Base-by-base conservation (phyloP, 257 asterid species). In the Ballota nigra region DNA sequence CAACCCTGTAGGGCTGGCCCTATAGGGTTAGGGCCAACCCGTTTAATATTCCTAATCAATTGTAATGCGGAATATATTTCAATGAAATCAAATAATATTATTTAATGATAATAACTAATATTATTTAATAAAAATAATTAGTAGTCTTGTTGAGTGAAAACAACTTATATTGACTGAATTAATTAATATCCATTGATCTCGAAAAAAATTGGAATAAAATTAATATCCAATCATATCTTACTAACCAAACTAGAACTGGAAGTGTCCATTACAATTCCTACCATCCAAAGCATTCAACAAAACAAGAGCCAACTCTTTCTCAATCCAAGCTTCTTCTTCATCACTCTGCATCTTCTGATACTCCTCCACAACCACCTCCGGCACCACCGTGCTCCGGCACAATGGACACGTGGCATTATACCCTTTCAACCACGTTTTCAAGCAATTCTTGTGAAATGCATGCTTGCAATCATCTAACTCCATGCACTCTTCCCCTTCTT, bases 321-420 rank as follows among this genome's bases (percentile, higher is more conserved):
- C 85, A 63, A 77, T 52, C 62, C 47, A 52, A 19, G 36, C 66
- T 43, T 53, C 75, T 2, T 70, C 74, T 33, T 20, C 58, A 36
- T 6, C 36, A 53, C 29, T 22, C 76, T 36, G 71, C 78, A 74
- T 55, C 59, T 66, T 55, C 24, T 19, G 76, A 51, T 81, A 75
- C 76, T 81, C 84, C 24, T 53, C 76, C 10, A 53, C 78, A 9
- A 63, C 55, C 78, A 18, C 78, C 76, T 71, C 74, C 40, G 86
- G 79, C 79, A 89, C 81, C 24, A 85, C 86, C 78, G 33, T 33
- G 2, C 60, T 71, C 75, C 93, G 72, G 76, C 93, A 87, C 16
- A 89, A 68, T 2, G 96, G 93, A 58, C 96, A 89, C 20, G 88
- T 82, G 8, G 81, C 83, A 34, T 31, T 68, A 52, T 67, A 55